These are phyloP conservation scores for Tolypocladium sp. DNA, from an alignment of 2,329 filamentous ascomycete genomes.

Conservation along the genomic window DNA sequence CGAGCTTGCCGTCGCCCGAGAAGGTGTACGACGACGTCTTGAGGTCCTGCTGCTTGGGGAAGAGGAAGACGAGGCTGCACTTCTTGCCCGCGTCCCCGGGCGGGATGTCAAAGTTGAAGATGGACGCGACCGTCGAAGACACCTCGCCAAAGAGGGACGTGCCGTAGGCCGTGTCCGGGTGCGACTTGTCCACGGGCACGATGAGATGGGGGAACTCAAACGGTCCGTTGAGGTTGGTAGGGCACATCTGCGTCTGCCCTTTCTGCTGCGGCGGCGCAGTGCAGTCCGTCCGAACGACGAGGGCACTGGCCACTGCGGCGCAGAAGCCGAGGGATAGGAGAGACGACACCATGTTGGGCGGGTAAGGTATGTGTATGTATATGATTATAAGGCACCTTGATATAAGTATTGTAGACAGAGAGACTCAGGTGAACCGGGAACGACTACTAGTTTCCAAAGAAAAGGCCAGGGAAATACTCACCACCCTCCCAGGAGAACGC, in stretches of 20 bases:
- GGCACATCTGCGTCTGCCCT: conserved; percentile 22
- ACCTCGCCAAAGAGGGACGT: conserved; percentile 48
- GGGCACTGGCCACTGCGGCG: conserved; percentile 7
- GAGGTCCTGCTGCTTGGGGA: conserved; percentile 47
- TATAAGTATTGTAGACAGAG: not conserved
- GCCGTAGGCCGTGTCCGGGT: conserved; percentile 41
- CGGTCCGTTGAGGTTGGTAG: conserved; percentile 31
- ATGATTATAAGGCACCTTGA: not conserved
- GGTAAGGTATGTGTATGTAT: no score
- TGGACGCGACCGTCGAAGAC: conserved; percentile 40
- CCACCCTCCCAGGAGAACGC: not conserved
- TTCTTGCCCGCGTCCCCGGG: conserved; percentile 41
- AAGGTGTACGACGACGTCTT: conserved; percentile 47
- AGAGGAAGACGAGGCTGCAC: conserved; percentile 57
- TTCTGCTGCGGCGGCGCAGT: conserved; percentile 7
- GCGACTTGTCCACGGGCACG: conserved; percentile 45
- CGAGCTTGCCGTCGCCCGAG: conserved; percentile 37
- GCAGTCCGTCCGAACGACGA: conserved; percentile 8
- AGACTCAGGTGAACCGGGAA: not conserved
- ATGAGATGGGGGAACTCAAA: conserved; percentile 55
- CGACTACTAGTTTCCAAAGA: no score
- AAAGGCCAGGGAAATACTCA: not conserved
- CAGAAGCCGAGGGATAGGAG: not conserved
- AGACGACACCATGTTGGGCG: not conserved
- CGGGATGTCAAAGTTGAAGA: conserved; percentile 64